These are phyloP conservation scores for Beauveria caledonica DNA, from an alignment of 2,329 filamentous ascomycete genomes.

Conservation along the genomic window DNA sequence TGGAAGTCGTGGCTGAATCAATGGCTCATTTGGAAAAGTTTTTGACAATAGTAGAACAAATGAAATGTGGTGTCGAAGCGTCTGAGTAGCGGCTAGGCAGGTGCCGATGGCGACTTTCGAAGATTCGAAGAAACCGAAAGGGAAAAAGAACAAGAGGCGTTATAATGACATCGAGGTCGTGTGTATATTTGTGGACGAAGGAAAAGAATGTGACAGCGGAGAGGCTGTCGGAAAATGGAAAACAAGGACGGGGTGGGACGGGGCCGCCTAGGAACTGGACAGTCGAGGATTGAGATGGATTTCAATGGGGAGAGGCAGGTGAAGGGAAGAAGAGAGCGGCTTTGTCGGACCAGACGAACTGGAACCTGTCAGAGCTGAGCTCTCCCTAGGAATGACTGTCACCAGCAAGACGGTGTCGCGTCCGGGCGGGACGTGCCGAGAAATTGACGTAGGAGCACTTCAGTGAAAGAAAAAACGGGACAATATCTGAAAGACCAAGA, in stretches of 20 bases:
- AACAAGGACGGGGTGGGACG: conserved; percentile 21
- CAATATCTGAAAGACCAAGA: not conserved
- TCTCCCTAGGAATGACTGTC: conserved; percentile 5
- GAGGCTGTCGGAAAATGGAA: conserved; percentile 13
- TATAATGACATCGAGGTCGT: conserved; percentile 34
- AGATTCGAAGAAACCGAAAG: conserved; percentile 24
- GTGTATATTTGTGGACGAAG: conserved; percentile 13
- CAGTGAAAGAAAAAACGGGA: not conserved
- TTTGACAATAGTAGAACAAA: conserved; percentile 25
- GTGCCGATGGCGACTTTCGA: conserved; percentile 22
- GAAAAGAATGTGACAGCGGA: conserved; percentile 19
- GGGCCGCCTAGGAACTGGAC: conserved; percentile 19
- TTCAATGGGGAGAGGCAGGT: not conserved
- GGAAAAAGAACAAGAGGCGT: conserved; percentile 29
- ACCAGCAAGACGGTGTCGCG: not conserved
- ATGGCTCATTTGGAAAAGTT: conserved; percentile 31
- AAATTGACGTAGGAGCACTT: not conserved
- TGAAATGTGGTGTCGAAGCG: conserved; percentile 26
- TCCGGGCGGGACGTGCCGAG: conserved; percentile 1
- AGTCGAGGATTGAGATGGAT: conserved; percentile 2
- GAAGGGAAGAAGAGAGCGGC: conserved; percentile 6
- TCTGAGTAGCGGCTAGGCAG: conserved; percentile 21
- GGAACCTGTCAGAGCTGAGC: conserved; percentile 13
- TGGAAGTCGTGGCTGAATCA: conserved; percentile 28
- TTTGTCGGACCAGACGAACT: conserved; percentile 12